Evolutionary conservation across 2,329 filamentous ascomycete species (phyloP).

Genomic region (Diaporthe sp.): DNA sequence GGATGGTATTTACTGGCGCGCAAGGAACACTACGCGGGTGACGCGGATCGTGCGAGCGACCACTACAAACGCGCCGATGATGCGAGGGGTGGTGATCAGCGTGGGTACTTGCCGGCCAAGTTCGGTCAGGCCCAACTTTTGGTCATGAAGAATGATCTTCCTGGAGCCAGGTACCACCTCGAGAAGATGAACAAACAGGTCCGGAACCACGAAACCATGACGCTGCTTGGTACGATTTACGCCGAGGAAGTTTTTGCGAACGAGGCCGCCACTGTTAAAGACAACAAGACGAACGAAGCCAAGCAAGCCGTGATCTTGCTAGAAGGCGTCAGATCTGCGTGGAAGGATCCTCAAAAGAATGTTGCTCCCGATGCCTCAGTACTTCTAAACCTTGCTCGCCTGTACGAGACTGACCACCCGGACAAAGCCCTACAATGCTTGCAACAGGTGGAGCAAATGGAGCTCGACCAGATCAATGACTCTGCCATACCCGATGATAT

Average conservation of each 20-base stretch:
- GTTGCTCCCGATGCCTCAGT: slow-evolving; percentile 86
- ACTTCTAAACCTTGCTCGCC: slow-evolving; percentile 88
- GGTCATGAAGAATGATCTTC: slow-evolving; percentile 85
- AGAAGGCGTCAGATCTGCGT: slow-evolving; percentile 85
- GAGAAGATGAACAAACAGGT: slow-evolving; percentile 90
- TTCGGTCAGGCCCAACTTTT: slow-evolving; percentile 94
- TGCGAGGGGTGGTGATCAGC: slow-evolving; percentile 90
- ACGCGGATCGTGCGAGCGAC: slow-evolving; percentile 81
- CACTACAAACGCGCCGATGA: slow-evolving; percentile 93
- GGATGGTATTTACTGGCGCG: slow-evolving; percentile 96
- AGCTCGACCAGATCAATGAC: slow-evolving; percentile 82
- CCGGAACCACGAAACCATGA: slow-evolving; percentile 90
- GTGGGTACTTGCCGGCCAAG: slow-evolving; percentile 92
- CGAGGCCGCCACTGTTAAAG: slow-evolving; percentile 79
- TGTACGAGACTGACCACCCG: slow-evolving; percentile 88
- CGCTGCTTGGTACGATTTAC: slow-evolving; percentile 89
- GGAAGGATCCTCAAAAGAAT: slow-evolving; percentile 94
- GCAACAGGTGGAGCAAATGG: slow-evolving; percentile 91
- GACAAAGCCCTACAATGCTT: slow-evolving; percentile 95
- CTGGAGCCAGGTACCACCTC: slow-evolving; percentile 91
- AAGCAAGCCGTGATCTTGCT: slow-evolving; percentile 90
- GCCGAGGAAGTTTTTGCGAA: slow-evolving; percentile 93
- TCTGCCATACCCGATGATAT: slow-evolving; percentile 74
- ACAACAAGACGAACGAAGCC: slow-evolving; percentile 87
- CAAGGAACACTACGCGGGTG: slow-evolving; percentile 88